These are phyloP conservation scores for Aquilaria agallochum DNA, from an alignment of 441 rosid species.

Conservation along the genomic window DNA sequence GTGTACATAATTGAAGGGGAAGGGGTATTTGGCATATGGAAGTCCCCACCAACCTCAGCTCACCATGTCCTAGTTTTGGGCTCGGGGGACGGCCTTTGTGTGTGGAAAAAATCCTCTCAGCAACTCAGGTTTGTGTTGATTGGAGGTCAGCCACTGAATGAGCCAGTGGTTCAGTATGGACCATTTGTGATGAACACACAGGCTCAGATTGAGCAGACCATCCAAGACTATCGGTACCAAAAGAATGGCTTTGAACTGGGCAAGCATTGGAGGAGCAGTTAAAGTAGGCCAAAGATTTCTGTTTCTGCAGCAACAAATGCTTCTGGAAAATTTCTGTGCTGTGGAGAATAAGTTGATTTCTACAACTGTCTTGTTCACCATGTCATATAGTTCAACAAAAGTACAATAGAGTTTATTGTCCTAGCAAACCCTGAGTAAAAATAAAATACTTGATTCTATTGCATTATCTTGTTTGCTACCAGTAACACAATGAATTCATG, in stretches of 20 bases:
- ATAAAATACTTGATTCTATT: background rate
- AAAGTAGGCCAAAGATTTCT: constrained; percentile 14
- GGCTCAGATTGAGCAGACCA: constrained; percentile 50
- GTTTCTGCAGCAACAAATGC: constrained; percentile 9
- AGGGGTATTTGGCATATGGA: constrained; percentile 52
- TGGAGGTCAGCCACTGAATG: constrained; percentile 58
- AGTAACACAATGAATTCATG: constrained; percentile 5
- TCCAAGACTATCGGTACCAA: constrained; percentile 39
- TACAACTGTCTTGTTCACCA: constrained; percentile 19
- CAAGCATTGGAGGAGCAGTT: constrained; percentile 40
- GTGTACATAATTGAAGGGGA: constrained; percentile 78
- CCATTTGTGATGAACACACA: constrained; percentile 76
- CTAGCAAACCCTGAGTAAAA: constrained; percentile 2
- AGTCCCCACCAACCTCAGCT: constrained; percentile 34
- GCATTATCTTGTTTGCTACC: constrained; percentile 16
- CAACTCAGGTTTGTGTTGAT: constrained; percentile 40
- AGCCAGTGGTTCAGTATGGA: constrained; percentile 57
- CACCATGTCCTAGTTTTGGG: constrained; percentile 67
- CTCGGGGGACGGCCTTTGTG: constrained; percentile 63
- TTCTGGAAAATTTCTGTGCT: constrained; percentile 34
- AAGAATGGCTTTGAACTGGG: constrained; percentile 66
- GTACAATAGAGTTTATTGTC: constrained; percentile 2
- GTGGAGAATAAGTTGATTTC: constrained; percentile 4
- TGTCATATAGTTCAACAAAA: background rate
- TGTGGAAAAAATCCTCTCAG: constrained; percentile 61